Conservation (phyloP, 1,284 basidiomycete species). For the Phellopilus nigrolimitatus region DNA sequence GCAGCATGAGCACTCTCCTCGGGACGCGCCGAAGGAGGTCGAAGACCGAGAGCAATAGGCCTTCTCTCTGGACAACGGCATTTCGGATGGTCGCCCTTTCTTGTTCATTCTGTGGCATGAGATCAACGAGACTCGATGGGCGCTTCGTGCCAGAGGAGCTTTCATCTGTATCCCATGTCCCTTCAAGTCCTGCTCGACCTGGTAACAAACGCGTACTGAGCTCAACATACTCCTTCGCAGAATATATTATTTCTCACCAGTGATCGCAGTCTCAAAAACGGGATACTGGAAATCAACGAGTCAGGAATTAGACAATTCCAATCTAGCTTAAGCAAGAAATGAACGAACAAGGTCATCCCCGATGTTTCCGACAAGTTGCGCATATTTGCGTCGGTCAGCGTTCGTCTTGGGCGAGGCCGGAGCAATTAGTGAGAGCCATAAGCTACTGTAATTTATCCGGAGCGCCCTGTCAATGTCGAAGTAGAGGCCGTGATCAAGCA, state of each 20-base stretch:
- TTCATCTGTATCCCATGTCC: conserved; percentile 43
- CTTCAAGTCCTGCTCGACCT: conserved; percentile 62
- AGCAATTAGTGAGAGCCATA: conserved; percentile 86
- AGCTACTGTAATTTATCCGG: conserved; percentile 72
- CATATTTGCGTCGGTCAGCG: conserved; percentile 76
- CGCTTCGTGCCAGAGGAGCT: conserved; percentile 41
- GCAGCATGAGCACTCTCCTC: conserved; percentile 80
- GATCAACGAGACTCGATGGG: conserved; percentile 72
- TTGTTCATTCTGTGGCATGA: conserved; percentile 58
- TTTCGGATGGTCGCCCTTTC: conserved; percentile 77
- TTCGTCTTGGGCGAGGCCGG: conserved; percentile 60
- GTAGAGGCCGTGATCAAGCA: conserved; percentile 90
- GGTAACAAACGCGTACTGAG: neutral
- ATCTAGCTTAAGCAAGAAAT: conserved; percentile 2
- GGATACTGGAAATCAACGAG: conserved; percentile 51
- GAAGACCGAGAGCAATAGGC: conserved; percentile 78
- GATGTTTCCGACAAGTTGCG: conserved; percentile 86
- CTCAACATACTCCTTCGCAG: neutral
- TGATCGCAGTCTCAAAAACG: conserved; percentile 86
- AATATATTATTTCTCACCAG: conserved; percentile 35
- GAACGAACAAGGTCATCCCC: conserved; percentile 71
- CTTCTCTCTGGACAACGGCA: conserved; percentile 78
- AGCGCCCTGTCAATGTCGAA: conserved; percentile 82
- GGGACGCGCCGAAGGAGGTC: conserved; percentile 82
- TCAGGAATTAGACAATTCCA: neutral